Evolutionary conservation across 2,329 filamentous ascomycete species (phyloP), one percentile per base, ranked within the genome.

Genomic region (Neonectria hederae): DNA sequence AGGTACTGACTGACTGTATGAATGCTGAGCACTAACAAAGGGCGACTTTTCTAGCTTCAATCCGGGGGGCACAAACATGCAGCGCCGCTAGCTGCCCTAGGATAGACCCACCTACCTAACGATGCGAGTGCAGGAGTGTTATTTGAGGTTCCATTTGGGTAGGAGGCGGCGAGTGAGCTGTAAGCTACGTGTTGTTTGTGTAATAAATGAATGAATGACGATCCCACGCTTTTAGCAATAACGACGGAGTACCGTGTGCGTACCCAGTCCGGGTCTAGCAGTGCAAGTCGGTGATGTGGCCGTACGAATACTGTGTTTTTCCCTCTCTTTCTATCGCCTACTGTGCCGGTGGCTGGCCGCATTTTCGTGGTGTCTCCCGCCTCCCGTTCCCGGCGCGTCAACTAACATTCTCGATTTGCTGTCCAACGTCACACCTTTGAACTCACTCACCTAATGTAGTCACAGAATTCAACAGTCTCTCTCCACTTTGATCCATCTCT

Each of bases 401-500:
- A n/a, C n/a, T n/a, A 26, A 26, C 7, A 26, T 26, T 26, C 30
- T 32, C 30, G 11, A 8, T 32, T 32, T 11, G 35, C 35, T n/a
- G 35, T n/a, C 35, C 35, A 38, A n/a, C 35, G 35, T 38, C 35
- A 38, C 35, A n/a, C 5, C 13, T 38, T 38, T 17, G 35, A 19
- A 42, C 38, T 19, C 38, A 13, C 32, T n/a, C n/a, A n/a, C n/a
- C n/a, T n/a, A 42, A 42, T 8, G 8, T 9, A 42, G 38, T 19
- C 38, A 38, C 57, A n/a, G 9, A 13, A 19, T 24, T 54, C 54
- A 46, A 7, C 40, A 60, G 49, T 58, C 54, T 53, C 54, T 58
- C 60, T 62, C 59, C 32, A 35, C 13, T 14, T 35, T 62, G 48
- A 48, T 63, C 54, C 60, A 58, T 40, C 48, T 45, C 28, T 56